Evolutionary conservation across 176 grass and related monocot genomes (phyloP).

Genomic region (Panicum miliaceum): DNA sequence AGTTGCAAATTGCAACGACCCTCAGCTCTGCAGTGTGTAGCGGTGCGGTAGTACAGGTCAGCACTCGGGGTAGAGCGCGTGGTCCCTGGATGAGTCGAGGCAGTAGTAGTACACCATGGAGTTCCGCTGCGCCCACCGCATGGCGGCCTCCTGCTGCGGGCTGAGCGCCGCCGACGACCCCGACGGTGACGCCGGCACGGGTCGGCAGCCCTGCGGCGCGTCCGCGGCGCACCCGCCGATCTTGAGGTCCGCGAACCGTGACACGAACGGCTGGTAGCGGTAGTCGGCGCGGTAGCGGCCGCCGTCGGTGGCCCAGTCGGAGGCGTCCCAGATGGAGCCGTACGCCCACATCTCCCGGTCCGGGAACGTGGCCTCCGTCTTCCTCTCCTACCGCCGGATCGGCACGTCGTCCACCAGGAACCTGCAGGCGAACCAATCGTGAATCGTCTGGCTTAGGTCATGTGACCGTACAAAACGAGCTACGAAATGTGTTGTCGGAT

Average conservation of each 20-base stretch:
- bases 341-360: constrained; percentile 61
- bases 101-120: constrained; percentile 67
- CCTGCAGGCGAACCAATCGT: constrained; percentile 10
- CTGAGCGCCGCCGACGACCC: constrained; percentile 48
- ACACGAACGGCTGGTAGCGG: constrained; percentile 61
- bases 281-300: constrained; percentile 65
- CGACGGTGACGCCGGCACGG: constrained; percentile 33
- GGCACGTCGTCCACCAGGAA: constrained; percentile 74
- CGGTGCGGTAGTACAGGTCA: background rate
- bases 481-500: background rate
- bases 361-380: constrained; percentile 55
- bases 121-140: constrained; percentile 63
- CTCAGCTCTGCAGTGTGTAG: background rate
- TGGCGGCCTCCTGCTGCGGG: constrained; percentile 48
- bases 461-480: background rate
- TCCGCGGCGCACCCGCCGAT: constrained; percentile 47
- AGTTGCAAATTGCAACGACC: background rate
- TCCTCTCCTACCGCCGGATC: constrained; percentile 63
- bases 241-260: constrained; percentile 42
- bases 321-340: constrained; percentile 74
- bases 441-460: background rate
- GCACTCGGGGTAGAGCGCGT: constrained; percentile 61
- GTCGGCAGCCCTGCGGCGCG: constrained; percentile 10
- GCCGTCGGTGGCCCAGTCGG: constrained; percentile 64
- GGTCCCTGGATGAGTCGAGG: constrained; percentile 58